Evolutionary conservation across 441 rosid genomes (phyloP).

Genomic region (Arabidopsis hybrid): DNA sequence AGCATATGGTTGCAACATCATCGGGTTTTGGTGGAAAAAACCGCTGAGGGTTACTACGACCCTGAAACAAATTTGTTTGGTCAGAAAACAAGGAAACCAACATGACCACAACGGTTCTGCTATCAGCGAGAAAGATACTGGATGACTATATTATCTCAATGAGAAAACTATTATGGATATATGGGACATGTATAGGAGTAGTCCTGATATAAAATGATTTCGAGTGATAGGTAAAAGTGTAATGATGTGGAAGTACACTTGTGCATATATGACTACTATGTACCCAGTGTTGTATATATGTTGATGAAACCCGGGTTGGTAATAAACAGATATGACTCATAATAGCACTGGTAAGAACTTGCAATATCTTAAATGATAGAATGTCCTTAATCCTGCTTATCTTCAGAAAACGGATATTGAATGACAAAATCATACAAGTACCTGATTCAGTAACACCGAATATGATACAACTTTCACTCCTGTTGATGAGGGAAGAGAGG

Average conservation of each 20-base stretch:
- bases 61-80: constrained; percentile 66
- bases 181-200: neutral
- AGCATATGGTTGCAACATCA: constrained; percentile 94
- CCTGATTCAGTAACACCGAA: constrained; percentile 86
- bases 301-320: constrained; percentile 8
- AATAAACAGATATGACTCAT: constrained; percentile 18
- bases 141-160: constrained; percentile 4
- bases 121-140: constrained; percentile 7
- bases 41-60: constrained; percentile 81
- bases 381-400: constrained; percentile 13
- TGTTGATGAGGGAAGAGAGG: constrained; percentile 78
- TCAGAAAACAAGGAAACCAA: constrained; percentile 37
- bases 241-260: constrained; percentile 10
- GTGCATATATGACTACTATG: constrained; percentile 28
- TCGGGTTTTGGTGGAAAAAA: constrained; percentile 89
- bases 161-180: constrained; percentile 10
- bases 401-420: constrained; percentile 4
- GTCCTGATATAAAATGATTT: neutral
- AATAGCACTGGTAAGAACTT: constrained; percentile 17
- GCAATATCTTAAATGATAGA: constrained; percentile 13
- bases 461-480: constrained; percentile 81
- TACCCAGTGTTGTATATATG: constrained; percentile 3
- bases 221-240: neutral
- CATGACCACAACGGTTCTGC: constrained; percentile 22
- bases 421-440: constrained; percentile 43